A percentile compares a stretch with the other conserved stretches of the same genome.
These are phyloP conservation scores for Geotrichum aggregatum DNA, from an alignment of 1,139 yeast genomes.

Conservation along the genomic window DNA sequence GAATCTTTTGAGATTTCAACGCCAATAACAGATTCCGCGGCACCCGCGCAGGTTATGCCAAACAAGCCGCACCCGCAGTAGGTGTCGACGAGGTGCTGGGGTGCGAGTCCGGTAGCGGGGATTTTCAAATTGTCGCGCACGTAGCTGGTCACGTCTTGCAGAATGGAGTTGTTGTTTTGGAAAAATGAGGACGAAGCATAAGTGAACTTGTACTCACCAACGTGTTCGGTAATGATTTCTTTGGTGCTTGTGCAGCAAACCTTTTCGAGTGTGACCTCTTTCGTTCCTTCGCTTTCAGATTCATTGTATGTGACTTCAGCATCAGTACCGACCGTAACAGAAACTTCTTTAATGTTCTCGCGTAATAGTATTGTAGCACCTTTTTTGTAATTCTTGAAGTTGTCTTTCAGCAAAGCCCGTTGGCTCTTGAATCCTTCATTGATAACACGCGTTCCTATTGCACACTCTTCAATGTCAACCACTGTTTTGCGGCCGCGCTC, in stretches of 20 bases:
- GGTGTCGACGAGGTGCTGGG: constrained; percentile 80
- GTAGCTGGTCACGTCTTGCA: constrained; percentile 75
- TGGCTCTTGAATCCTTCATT: constrained; percentile 74
- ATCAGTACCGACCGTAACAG: background rate
- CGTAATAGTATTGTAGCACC: constrained; percentile 86
- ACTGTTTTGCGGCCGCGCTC: constrained; percentile 68
- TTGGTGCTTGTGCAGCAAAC: constrained; percentile 62
- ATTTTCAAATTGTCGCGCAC: constrained; percentile 66
- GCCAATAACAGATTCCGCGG: constrained; percentile 80
- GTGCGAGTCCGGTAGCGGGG: constrained; percentile 41
- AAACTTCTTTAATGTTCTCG: constrained; percentile 46
- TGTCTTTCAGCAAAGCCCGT: constrained; percentile 50
- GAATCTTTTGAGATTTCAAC: constrained; percentile 93
- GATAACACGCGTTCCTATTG: constrained; percentile 76
- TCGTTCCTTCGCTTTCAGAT: constrained; percentile 31
- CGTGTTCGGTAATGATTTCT: constrained; percentile 74
- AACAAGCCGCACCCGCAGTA: constrained; percentile 96
- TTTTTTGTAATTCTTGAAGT: constrained; percentile 55
- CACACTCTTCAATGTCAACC: constrained; percentile 91
- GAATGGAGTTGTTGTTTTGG: constrained; percentile 89
- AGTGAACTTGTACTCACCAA: constrained; percentile 66
- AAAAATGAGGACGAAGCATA: constrained; percentile 93
- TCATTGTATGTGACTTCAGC: constrained; percentile 38
- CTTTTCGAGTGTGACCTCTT: constrained; percentile 26
- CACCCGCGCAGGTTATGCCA: constrained; percentile 76